phyloP scores from a whole-genome alignment of 2,329 filamentous ascomycete species.

The Alternaria sp. region DNA sequence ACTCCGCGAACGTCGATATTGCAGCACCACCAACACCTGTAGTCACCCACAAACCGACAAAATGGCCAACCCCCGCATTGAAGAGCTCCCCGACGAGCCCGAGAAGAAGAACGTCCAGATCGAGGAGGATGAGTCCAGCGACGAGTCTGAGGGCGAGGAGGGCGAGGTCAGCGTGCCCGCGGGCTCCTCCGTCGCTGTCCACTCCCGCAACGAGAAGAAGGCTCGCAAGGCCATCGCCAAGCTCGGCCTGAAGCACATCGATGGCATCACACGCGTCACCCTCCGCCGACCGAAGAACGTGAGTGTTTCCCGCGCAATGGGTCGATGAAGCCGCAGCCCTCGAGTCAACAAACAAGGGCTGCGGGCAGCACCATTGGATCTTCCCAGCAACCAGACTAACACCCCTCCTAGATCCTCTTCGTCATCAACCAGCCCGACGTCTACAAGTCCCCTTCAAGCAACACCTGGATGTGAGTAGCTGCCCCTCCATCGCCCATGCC shows the following conservation, averaged over 20 bases:
- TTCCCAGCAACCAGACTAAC: constrained; percentile 28
- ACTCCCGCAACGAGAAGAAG: constrained; percentile 99
- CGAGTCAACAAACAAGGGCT: constrained; percentile 12
- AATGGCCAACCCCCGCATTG: constrained; percentile 98
- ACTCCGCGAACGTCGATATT: constrained; percentile 21
- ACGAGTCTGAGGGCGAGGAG: constrained; percentile 79
- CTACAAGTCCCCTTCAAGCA: constrained; percentile 99
- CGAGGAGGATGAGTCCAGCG: constrained; percentile 75
- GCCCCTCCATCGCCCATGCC: constrained; percentile 12
- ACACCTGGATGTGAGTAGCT: constrained; percentile 96
- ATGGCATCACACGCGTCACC: constrained; percentile 97
- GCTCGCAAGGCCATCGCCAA: constrained; percentile 99
- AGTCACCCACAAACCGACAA: constrained; percentile 55
- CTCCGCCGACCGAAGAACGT: constrained; percentile 99
- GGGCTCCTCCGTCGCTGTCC: constrained; percentile 87
- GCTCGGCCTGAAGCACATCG: constrained; percentile 94
- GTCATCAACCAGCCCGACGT: constrained; percentile 99
- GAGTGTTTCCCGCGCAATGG: constrained; percentile 59
- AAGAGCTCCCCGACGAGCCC: constrained; percentile 92
- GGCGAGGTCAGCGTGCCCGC: constrained; percentile 75
- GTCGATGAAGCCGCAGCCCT: constrained; percentile 16
- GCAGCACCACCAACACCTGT: constrained; percentile 24
- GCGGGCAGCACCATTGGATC: constrained; percentile 9
- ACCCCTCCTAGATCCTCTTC: constrained; percentile 81
- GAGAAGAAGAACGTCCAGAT: constrained; percentile 80